Evolutionary conservation across 2,329 filamentous ascomycete genomes (phyloP).

Genomic region (Penicillium sp.): DNA sequence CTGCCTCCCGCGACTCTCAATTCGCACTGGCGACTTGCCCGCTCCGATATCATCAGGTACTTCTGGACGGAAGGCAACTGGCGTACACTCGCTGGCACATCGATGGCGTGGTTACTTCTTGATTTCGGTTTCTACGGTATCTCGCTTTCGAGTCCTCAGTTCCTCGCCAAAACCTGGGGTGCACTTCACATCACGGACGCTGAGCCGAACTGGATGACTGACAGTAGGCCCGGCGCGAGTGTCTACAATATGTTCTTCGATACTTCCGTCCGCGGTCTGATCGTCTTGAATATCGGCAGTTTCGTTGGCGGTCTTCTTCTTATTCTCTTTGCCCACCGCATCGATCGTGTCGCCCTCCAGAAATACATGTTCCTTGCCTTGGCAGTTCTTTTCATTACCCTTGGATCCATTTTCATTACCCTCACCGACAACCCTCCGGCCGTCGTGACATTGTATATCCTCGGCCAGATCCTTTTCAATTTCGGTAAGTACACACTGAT

Average conservation of each 20-base stretch:
- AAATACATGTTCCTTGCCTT: slow-evolving; percentile 46
- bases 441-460: slow-evolving; percentile 43
- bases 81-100: slow-evolving; percentile 46
- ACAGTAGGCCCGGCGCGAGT: slow-evolving; percentile 41
- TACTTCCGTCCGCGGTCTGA: slow-evolving; percentile 39
- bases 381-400: slow-evolving; percentile 43
- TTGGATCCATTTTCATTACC: slow-evolving; percentile 44
- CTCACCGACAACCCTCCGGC: slow-evolving; percentile 35
- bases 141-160: slow-evolving; percentile 46
- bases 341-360: slow-evolving; percentile 45
- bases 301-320: slow-evolving; percentile 43
- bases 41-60: slow-evolving; percentile 40
- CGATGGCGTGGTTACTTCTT: slow-evolving; percentile 54
- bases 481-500: slow-evolving; percentile 36
- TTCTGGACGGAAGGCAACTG: slow-evolving; percentile 46
- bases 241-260: slow-evolving; percentile 41
- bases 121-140: slow-evolving; percentile 60
- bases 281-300: slow-evolving; percentile 44
- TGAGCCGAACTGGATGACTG: slow-evolving; percentile 38
- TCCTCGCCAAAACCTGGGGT: slow-evolving; percentile 43
- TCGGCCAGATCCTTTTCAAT: slow-evolving; percentile 50
- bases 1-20: slow-evolving; percentile 40
- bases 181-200: slow-evolving; percentile 27
- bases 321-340: slow-evolving; percentile 39
- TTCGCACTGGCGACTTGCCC: slow-evolving; percentile 41